Base-by-base conservation (phyloP, 768 basidiomycete species). In the Auricularia auricula-judae region DNA sequence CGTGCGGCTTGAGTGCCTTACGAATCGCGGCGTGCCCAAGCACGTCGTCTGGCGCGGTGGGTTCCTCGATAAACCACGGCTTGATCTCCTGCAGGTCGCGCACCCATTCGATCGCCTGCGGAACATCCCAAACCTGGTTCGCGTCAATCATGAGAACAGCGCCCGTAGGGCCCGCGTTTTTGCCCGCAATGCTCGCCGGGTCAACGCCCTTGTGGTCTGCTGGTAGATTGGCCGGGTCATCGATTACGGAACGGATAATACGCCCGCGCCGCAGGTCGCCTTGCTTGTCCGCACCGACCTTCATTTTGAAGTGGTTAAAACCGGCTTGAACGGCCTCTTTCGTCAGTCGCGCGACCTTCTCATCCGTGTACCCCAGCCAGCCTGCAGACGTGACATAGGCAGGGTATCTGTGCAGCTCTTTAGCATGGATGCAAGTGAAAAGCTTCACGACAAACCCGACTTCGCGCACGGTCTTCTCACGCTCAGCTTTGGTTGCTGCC, bases 261-360 rank as follows among this genome's bases (percentile, higher is more conserved):
- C 82, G 83, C 23, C 93, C 92, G 63, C 95, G 86, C 61, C 93
- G 87, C 62, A 94, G 78, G 75, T 97, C 96, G 72, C 87, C 85
- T 44, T 85, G 82, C 64, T 84, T 79, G 75, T 90, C 81, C 34
- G 89, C 87, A 62, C 96, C 96, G 68, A 98, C 96, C 79, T 98
- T 98, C 87, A 98, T 94, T 77, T 98, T 98, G 84, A 98, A 98
- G 77, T 97, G 94, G 77, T 92, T 96, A 84, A 98, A 98, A 21
- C 95, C 95, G 54, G 82, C 84, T 23, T 81, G 76, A 62, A 98
- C 80, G 39, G 93, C 91, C 72, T 94, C 91, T 70, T 86, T 86
- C 8, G 93, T 97, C 62, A 98, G 82, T 7, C 86, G 82, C 1
- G 85, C 82, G 33, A 98, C 86, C 72, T 97, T 97, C 73, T 96